Evolutionary conservation across 768 basidiomycete genomes (phyloP).

Genomic region (Mycena vulgaris): DNA sequence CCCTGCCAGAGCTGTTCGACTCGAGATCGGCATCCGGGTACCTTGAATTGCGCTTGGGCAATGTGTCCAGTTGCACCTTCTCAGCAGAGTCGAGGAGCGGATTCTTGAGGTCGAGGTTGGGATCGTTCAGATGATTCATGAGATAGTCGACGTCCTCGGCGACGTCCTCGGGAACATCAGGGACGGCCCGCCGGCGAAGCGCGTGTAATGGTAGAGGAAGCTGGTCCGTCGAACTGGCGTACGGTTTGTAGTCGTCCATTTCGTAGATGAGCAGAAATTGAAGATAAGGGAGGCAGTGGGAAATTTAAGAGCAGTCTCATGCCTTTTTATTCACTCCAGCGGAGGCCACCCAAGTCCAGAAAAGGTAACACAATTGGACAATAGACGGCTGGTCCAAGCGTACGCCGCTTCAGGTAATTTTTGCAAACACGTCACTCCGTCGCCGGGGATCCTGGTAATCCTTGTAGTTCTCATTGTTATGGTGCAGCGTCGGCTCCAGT

Average conservation of each 20-base stretch:
- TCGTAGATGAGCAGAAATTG: background rate
- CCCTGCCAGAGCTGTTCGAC: background rate
- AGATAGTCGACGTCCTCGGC: constrained; percentile 72
- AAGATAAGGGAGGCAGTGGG: background rate
- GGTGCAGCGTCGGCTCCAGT: no score
- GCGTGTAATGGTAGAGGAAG: constrained; percentile 39
- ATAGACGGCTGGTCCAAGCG: constrained; percentile 4
- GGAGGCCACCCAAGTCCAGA: constrained; percentile 20
- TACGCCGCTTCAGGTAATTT: background rate
- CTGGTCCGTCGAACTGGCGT: constrained; percentile 58
- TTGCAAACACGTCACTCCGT: background rate
- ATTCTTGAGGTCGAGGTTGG: constrained; percentile 75
- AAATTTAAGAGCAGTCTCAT: background rate
- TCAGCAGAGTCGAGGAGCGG: constrained; percentile 22
- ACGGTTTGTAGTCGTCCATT: constrained; percentile 61
- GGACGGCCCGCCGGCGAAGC: constrained; percentile 65
- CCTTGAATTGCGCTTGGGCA: background rate
- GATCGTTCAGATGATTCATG: constrained; percentile 86
- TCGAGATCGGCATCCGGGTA: constrained; percentile 18
- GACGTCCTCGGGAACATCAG: constrained; percentile 82
- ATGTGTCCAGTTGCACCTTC: background rate
- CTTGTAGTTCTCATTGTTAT: constrained; percentile 20
- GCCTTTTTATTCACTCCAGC: constrained; percentile 1
- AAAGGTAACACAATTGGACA: constrained; percentile 24
- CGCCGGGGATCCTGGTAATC: background rate